Evolutionary conservation across 1,284 basidiomycete species (phyloP), one percentile per base, ranked within the genome.

Genomic region (Bondarzewia mesenterica): DNA sequence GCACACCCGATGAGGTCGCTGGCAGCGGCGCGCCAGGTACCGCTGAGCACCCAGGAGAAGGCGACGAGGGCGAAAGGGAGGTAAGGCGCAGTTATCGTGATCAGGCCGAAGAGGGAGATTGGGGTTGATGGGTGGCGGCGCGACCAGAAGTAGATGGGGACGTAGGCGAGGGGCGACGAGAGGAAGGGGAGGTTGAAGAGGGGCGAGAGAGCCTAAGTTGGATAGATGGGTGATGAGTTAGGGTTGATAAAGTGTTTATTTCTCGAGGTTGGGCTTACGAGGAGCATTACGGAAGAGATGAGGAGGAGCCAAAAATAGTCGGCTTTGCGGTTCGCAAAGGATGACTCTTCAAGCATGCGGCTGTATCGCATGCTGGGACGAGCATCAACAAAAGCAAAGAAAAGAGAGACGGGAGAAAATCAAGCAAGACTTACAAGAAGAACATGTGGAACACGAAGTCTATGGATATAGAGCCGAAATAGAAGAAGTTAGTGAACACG

Each of bases 361-460:
- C 91, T 93, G 63, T 98, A 99, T 47, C 95, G 77, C 91, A 98
- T 94, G 62, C 92, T 93, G 46, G 21, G 7, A 15, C 43, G 8
- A 10, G 20, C 42, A 7, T 32, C 25, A 25, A 36, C 22, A 16
- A 14, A 7, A n/a, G 41, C 21, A 47, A 32, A 16, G 12, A n/a
- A 22, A 7, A 42, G 3, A n/a, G 29, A 36, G 20, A 4, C 1
- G 5, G 22, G 4, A 7, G 6, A 6, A 7, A 12, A 23, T 8
- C 37, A 3, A 38, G 26, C 4, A 25, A 20, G 2, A 72, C 91
- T 64, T 59, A 94, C 92, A 97, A 94, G 75, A 98, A 98, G 76
- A 97, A 96, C 50, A 99, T 74, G 64, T 98, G 94, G 68, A 99
- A 96, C 50, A 95, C 75, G 54, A 97, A 92, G 63, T 98, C 94